Base-by-base conservation (phyloP, 1,284 basidiomycete species). In the Cryptococcus depauperatus region DNA sequence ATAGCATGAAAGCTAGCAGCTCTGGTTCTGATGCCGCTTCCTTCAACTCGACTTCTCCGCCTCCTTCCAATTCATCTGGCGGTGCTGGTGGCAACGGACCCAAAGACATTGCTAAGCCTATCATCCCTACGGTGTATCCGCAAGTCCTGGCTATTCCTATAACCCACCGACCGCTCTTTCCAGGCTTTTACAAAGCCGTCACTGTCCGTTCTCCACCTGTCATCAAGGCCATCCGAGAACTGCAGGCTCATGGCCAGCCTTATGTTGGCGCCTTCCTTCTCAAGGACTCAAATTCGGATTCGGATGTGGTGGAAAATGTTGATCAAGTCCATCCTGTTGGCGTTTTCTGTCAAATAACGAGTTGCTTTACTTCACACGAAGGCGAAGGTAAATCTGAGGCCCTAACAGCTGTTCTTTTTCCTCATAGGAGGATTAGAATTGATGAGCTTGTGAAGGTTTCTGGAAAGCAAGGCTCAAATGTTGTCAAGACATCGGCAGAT, bases 241-340 rank as follows among this genome's bases (percentile, higher is more conserved):
- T 93, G 77, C 87, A 96, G 79, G 83, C 85, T 62, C 86, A 90
- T 42, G 92, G 93, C 3, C 93, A 97, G 70, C 92, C 92, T 0
- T 98, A 98, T 71, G 81, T 99, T 50, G 93, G 95, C 48, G 95
- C 93, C 21, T 98, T 98, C 76, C 72, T 98, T 34, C 82, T 97
- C 61, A 97, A 96, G 75, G 91, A 97, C 67, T 87, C 91, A 56
- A 82, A 90, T 56, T 78, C 83, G 47, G 69, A 98, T 70, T 84
- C 84, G 59, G 95, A 98, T 69, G 80, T 93, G 48, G 95, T 97
- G 61, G 85, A 85, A 51, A 84, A 85, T 61, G 71, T 89, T 42
- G 79, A 86, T 70, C 82, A 88, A 50, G 90, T 98, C 3, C 88
- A 97, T 71, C 79, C 81, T 3, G 89, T 96, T 45, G 95, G 95